Conservation (phyloP, 225 moss, liverwort and hornwort species). For the Polytrichum commune region DNA sequence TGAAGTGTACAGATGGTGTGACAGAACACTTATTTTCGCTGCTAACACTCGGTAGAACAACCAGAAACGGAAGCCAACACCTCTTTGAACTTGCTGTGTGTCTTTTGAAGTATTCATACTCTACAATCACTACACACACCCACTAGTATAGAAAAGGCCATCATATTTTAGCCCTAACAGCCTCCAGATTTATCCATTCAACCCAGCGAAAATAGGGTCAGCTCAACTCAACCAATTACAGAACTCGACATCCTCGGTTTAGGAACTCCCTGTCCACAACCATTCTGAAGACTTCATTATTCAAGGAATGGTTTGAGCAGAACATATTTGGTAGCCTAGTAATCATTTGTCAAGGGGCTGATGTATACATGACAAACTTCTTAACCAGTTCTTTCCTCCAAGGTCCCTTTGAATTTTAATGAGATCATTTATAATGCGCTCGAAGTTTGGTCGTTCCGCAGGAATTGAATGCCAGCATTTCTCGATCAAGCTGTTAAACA, state of each 20-base stretch:
- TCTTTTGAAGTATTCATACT: too few species aligned
- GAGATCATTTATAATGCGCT: conserved; percentile 42
- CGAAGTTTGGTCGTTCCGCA: conserved; percentile 49
- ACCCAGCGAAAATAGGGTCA: neutral
- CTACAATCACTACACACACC: too few species aligned
- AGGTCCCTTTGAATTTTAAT: conserved; percentile 33
- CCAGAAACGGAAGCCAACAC: too few species aligned
- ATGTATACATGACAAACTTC: conserved; percentile 27
- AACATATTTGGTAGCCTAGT: neutral
- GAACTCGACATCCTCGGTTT: neutral
- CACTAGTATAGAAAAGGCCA: too few species aligned
- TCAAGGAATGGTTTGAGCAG: neutral
- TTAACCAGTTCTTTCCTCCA: conserved; percentile 23
- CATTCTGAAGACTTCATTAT: neutral
- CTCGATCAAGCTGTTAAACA: conserved; percentile 59
- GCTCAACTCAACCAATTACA: neutral
- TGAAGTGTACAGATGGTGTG: too few species aligned
- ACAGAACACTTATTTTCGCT: too few species aligned
- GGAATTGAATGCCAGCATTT: conserved; percentile 60
- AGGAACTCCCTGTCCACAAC: neutral
- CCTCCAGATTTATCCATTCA: too few species aligned
- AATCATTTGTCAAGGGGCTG: conserved; percentile 10
- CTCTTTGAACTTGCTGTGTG: too few species aligned
- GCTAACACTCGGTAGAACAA: too few species aligned
- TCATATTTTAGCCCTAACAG: too few species aligned